phyloP scores from a whole-genome alignment of 2,329 filamentous ascomycete species.

The Colletotrichum acutatum region DNA sequence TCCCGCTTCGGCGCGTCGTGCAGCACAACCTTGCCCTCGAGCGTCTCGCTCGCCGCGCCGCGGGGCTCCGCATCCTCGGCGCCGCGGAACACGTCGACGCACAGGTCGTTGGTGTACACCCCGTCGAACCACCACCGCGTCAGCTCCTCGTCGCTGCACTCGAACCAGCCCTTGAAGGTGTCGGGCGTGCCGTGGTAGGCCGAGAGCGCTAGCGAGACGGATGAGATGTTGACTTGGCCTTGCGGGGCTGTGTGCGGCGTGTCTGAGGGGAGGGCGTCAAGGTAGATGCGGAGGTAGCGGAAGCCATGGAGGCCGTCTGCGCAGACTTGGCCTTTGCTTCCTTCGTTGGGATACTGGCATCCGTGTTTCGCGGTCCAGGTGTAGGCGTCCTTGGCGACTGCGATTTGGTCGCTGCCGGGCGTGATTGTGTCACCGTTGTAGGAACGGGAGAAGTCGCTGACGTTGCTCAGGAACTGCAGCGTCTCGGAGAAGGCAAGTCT shows the following conservation, averaged over 20 bases:
- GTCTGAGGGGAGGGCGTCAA: conserved; percentile 56
- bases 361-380: conserved; percentile 58
- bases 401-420: conserved; percentile 61
- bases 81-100: conserved; percentile 54
- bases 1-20: conserved; percentile 64
- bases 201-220: conserved; percentile 54
- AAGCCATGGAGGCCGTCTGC: conserved; percentile 65
- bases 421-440: conserved; percentile 53
- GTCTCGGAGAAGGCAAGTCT: conserved; percentile 61
- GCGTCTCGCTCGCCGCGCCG: conserved; percentile 52
- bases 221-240: conserved; percentile 56
- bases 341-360: conserved; percentile 47
- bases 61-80: conserved; percentile 61
- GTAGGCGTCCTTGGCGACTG: conserved; percentile 53
- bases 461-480: conserved; percentile 53
- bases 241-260: conserved; percentile 54
- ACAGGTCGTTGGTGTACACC: conserved; percentile 63
- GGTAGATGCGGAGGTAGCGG: conserved; percentile 60
- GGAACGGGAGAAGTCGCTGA: conserved; percentile 61
- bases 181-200: conserved; percentile 59
- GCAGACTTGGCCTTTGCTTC: conserved; percentile 53
- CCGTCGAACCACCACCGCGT: conserved; percentile 65
- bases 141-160: conserved; percentile 60
- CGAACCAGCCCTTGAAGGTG: conserved; percentile 62
- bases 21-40: conserved; percentile 58